Percentiles rank a stretch among this genome's conserved stretches.
phyloP scores from a whole-genome alignment of 2,329 filamentous ascomycete species.

The Xylaria arbuscula region DNA sequence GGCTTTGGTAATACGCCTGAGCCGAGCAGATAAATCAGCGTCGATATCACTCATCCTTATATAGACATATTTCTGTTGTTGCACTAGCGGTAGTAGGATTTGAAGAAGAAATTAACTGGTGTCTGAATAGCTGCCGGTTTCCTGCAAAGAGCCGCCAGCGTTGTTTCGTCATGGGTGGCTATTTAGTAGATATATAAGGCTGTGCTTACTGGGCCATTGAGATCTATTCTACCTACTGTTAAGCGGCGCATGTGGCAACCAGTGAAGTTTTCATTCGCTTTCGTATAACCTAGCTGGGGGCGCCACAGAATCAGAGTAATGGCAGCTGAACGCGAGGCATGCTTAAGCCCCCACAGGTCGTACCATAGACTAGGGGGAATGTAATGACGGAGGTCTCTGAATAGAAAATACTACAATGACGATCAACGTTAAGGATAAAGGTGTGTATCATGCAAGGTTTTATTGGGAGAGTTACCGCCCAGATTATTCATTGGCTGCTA shows the following conservation, averaged over 20 bases:
- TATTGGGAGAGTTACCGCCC: slow-evolving; percentile 7
- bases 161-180: slow-evolving; percentile 1
- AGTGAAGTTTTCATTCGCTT: too few species aligned
- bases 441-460: neutral
- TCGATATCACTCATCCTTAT: too few species aligned
- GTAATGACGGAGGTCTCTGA: neutral
- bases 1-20: too few species aligned
- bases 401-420: neutral
- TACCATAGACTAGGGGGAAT: too few species aligned
- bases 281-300: neutral
- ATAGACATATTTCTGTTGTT: too few species aligned
- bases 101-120: neutral
- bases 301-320: neutral
- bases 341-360: neutral
- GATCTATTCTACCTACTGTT: neutral
- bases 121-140: too few species aligned
- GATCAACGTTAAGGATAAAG: neutral
- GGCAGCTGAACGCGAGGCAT: slow-evolving; percentile 4
- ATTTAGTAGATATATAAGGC: neutral
- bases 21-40: too few species aligned
- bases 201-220: neutral
- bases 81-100: too few species aligned
- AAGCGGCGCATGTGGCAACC: neutral
- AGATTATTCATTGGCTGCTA: neutral
- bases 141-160: neutral